Evolutionary conservation across 352 stramenopile genomes (phyloP).

Genomic region (Pythium sp.): DNA sequence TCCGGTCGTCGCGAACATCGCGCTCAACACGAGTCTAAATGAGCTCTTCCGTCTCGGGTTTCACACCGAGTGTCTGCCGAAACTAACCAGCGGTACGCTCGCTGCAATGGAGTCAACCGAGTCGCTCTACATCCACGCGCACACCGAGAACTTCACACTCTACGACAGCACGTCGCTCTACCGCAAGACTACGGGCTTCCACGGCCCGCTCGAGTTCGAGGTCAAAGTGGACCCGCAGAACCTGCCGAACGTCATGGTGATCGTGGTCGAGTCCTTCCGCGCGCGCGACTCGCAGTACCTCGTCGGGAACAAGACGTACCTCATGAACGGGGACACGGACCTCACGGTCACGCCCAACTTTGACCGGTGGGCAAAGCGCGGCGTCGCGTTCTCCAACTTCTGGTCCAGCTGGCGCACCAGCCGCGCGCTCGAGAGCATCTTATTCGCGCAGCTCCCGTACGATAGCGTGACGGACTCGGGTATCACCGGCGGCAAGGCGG

Average conservation of each 20-base stretch:
- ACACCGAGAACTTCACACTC: conserved; percentile 41
- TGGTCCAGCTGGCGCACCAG: conserved; percentile 63
- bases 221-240: conserved; percentile 29
- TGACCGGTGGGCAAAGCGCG: conserved; percentile 44
- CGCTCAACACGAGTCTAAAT: conserved; percentile 40
- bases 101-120: background rate
- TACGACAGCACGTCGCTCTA: conserved; percentile 40
- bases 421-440: conserved; percentile 49
- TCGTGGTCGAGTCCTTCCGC: conserved; percentile 54
- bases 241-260: conserved; percentile 46
- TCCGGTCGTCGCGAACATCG: conserved; percentile 28
- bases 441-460: conserved; percentile 49
- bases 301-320: conserved; percentile 21
- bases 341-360: conserved; percentile 49
- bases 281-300: conserved; percentile 52
- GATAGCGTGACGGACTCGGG: conserved; percentile 35
- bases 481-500: conserved; percentile 25
- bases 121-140: conserved; percentile 26
- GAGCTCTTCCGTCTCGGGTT: conserved; percentile 30
- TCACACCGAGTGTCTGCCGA: conserved; percentile 18
- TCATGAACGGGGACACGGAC: conserved; percentile 24
- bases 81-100: conserved; percentile 16
- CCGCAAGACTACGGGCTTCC: conserved; percentile 36
- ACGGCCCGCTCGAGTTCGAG: conserved; percentile 38
- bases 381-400: conserved; percentile 48